Base-by-base conservation (phyloP, 371 early-diverging fungal genomes). In the Mucor saturninus region DNA sequence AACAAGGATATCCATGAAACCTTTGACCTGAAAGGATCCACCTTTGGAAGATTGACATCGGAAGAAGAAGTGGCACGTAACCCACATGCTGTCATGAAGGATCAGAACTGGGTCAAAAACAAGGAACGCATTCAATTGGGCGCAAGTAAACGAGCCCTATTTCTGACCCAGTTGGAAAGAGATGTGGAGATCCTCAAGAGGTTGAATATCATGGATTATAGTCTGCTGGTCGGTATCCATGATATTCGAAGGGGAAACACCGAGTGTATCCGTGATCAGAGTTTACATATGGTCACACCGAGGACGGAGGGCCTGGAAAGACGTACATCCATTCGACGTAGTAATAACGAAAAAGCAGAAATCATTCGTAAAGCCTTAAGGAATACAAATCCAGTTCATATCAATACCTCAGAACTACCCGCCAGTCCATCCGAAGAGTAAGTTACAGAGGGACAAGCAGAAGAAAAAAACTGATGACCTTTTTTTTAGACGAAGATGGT, bases 191-290 rank as follows among this genome's bases (percentile, higher is more conserved):
- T 95, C 54, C 73, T 98, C 54, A 75, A 81, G 48, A 71, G 73
- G 13, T 80, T 92, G 50, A 90, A 94, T 54, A 98, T 98, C 56
- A 98, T 98, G 99, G 99, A 98, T 77, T 98, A 98, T 79, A 94
- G 95, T 59, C 74, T 98, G 55, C 75, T 98, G 21, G 75, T 98
- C 26, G 99, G 99, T 4, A 83, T 95, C 10, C 98, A 98, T 69
- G 93, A 96, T 70, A 56, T 85, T 54, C 78, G 73, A 31, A 84
- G 87, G 35, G 97, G 96, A 48, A 97, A 98, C 74, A 77, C 77
- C 50, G 91, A 93, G 56, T 87, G 90, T 53, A 86, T 96, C 53
- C 91, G 96, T 54, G 95, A 95, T 78, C 86, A 86, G 32, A 91
- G 91, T 13, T 83, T 96, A 55, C 84, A 90, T 32, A 89, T 96